A percentile compares a stretch with the other conserved stretches of the same genome.
Evolutionary conservation across 139 green algal species (phyloP).

Genomic region (Haematococcus sp.): DNA sequence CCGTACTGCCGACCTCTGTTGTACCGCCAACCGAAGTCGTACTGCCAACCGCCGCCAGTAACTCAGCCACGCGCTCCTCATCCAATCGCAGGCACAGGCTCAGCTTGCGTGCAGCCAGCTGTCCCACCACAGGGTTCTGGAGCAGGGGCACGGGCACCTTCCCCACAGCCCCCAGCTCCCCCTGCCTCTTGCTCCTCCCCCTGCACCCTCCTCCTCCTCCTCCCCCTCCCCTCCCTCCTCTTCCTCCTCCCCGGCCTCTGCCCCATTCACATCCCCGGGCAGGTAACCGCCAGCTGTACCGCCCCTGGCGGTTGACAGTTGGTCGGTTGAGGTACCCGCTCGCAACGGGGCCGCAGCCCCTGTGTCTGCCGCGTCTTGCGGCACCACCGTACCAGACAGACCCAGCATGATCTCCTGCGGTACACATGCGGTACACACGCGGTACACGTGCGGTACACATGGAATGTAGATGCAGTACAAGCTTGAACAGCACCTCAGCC

Average conservation of each 20-base stretch:
- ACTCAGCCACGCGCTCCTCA: conserved; percentile 55
- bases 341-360: background rate
- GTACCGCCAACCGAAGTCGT: too few relatives aligned
- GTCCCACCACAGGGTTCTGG: conserved; percentile 41
- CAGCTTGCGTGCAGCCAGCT: conserved; percentile 60
- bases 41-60: conserved; percentile 36
- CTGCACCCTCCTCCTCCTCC: background rate
- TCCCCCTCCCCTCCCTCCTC: background rate
- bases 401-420: conserved; percentile 6
- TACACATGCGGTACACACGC: too few relatives aligned
- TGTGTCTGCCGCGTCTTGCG: background rate
- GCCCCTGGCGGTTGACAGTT: too few relatives aligned
- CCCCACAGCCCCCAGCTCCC: background rate
- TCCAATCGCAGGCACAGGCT: conserved; percentile 57
- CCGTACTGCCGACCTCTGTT: background rate
- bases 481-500: too few relatives aligned
- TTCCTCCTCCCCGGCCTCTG: background rate
- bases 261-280: background rate
- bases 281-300: background rate
- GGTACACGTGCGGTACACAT: too few relatives aligned
- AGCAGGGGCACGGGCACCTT: conserved; percentile 30
- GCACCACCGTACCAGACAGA: background rate
- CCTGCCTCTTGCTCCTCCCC: background rate
- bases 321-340: background rate
- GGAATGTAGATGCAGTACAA: too few relatives aligned